Evolutionary conservation across 176 grass and related monocot species (phyloP), one percentile per base, ranked within the genome.

Genomic region (Rhynchospora tenuis): DNA sequence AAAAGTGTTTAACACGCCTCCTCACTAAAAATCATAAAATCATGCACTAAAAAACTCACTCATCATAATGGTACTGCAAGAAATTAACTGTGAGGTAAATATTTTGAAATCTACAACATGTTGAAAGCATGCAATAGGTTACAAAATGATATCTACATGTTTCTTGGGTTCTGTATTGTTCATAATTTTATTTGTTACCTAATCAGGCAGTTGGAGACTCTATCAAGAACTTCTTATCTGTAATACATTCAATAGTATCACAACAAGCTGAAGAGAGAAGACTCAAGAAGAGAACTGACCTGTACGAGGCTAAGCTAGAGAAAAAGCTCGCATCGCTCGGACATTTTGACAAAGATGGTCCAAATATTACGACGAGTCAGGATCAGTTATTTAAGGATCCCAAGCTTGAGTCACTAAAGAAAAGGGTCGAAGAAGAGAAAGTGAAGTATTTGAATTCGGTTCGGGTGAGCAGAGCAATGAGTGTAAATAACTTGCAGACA

Each of bases 141-240:
- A 28, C 51, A 57, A 20, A 84, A 73, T 46, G 4, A 66, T 54
- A 23, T 29, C 22, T 45, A 73, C 4, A 33, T 55, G 9, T 44
- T 55, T 58, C 12, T 57, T 68, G 44, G 9, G 26, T 84, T 59
- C 59, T 72, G 23, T 28, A 56, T 55, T 56, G 17, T 75, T 74
- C 47, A 73, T 61, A 52, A 74, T 28, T 81, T 2, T 0, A 3
- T 66, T 71, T 13, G 89, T 73, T 83, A 65, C 83, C 61, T 73
- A 83, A 93, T 84, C 83, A 99, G 97, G 85, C 79, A 88, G 93
- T 91, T 43, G 93, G 88, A 84, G 97, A 99, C 73, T 88, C 93
- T 64, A 91, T 99, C 63, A 93, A 92, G 83, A 89, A 82, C 77
- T 93, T 96, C 89, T 60, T 92, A 69, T 93, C 88, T 66, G 83